phyloP scores from a whole-genome alignment of 192 early-diverging fungal species.

The Podila clonocystis region DNA sequence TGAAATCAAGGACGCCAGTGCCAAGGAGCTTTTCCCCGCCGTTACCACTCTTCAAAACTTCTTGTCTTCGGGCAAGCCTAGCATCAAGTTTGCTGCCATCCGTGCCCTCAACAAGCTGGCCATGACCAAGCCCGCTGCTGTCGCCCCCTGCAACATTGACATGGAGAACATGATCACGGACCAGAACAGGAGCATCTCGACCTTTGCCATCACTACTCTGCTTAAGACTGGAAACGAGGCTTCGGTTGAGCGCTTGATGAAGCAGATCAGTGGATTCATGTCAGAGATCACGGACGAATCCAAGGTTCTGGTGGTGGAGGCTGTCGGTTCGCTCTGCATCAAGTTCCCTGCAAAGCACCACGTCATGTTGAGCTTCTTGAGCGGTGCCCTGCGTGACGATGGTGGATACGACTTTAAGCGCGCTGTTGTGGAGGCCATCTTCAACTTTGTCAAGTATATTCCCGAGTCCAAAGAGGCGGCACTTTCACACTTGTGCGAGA shows the following conservation, averaged over 20 bases:
- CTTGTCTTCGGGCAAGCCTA: slow-evolving; percentile 91
- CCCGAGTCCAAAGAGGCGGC: slow-evolving; percentile 96
- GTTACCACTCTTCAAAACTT: slow-evolving; percentile 93
- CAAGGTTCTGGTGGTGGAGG: slow-evolving; percentile 99
- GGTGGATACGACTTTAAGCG: slow-evolving; percentile 98
- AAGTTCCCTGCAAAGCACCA: slow-evolving; percentile 97
- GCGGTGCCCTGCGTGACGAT: slow-evolving; percentile 94
- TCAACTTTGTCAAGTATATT: slow-evolving; percentile 94
- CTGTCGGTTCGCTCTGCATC: slow-evolving; percentile 94
- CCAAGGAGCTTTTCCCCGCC: slow-evolving; percentile 92
- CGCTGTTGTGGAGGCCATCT: slow-evolving; percentile 96
- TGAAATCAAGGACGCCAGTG: slow-evolving; percentile 83
- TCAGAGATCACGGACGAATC: slow-evolving; percentile 98
- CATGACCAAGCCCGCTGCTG: slow-evolving; percentile 88
- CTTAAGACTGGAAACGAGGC: slow-evolving; percentile 99
- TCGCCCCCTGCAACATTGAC: slow-evolving; percentile 96
- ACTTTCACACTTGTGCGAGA: slow-evolving; percentile 96
- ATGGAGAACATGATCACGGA: slow-evolving; percentile 99
- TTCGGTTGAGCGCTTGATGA: slow-evolving; percentile 97
- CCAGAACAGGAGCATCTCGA: slow-evolving; percentile 95
- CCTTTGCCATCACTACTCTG: slow-evolving; percentile 98
- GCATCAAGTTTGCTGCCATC: slow-evolving; percentile 96
- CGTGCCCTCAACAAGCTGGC: slow-evolving; percentile 96
- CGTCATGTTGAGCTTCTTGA: slow-evolving; percentile 92
- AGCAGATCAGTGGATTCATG: slow-evolving; percentile 99